Evolutionary conservation across 202 grass and related monocot genomes (phyloP).

Genomic region (Digitaria exilis): DNA sequence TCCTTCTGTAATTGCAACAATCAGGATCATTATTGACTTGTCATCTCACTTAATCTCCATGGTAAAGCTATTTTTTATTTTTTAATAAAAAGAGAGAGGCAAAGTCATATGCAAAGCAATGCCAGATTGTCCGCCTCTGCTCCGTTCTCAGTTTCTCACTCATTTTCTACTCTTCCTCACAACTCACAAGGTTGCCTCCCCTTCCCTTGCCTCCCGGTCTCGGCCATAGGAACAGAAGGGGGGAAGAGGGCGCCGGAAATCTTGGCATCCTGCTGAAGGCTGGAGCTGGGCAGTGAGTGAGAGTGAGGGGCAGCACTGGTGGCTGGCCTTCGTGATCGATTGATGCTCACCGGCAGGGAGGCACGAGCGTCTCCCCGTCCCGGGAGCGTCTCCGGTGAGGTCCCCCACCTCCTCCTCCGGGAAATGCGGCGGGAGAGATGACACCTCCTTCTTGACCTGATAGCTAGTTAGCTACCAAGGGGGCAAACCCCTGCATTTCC

Average conservation of each 20-base stretch:
- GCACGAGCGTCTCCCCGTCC: constrained; percentile 1
- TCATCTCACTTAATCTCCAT: constrained; percentile 28
- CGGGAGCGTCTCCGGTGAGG: constrained; percentile 3
- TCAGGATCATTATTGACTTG: constrained; percentile 20
- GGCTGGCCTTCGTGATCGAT: constrained; percentile 22
- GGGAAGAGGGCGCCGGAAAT: background rate
- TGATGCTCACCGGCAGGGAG: constrained; percentile 26
- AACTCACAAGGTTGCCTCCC: background rate
- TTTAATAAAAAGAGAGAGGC: background rate
- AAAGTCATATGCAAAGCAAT: background rate
- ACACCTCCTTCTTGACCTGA: background rate
- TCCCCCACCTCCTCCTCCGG: background rate
- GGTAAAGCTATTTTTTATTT: background rate
- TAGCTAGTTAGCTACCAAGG: constrained; percentile 4
- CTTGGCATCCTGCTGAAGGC: background rate
- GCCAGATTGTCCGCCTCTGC: background rate
- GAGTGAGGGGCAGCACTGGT: background rate
- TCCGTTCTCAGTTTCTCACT: background rate
- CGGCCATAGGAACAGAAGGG: background rate
- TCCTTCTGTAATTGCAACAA: constrained; percentile 26
- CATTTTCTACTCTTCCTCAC: background rate
- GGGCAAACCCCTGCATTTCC: constrained; percentile 35
- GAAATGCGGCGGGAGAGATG: constrained; percentile 10
- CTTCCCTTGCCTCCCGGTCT: background rate
- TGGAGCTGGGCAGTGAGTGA: constrained; percentile 12